These are phyloP conservation scores for Plasmodium fragile DNA, from an alignment of 169 alveolate species.

Conservation along the genomic window DNA sequence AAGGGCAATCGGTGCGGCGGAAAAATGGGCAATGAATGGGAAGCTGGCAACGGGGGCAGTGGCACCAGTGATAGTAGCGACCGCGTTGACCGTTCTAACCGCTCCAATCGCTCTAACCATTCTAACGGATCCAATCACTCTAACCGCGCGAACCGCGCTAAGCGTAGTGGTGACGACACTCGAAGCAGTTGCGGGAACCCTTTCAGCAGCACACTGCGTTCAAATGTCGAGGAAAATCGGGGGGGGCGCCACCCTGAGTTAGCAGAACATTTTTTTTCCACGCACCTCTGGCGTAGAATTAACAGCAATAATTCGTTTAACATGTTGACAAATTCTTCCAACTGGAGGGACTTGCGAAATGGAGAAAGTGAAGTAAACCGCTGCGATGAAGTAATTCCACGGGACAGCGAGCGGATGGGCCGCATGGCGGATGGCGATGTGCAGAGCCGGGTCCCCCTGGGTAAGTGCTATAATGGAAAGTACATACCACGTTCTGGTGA, in stretches of 20 bases:
- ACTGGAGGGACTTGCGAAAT: background rate
- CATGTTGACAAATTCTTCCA: background rate
- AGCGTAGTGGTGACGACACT: background rate
- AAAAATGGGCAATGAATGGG: background rate
- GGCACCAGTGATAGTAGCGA: background rate
- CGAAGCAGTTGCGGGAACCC: background rate
- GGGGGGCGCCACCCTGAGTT: slow-evolving; percentile 1
- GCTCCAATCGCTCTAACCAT: background rate
- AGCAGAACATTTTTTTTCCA: background rate
- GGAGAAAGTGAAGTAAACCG: background rate
- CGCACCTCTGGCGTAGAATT: background rate
- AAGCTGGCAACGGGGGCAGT: background rate
- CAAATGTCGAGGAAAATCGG: slow-evolving; percentile 13
- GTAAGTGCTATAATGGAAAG: background rate
- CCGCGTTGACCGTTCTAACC: background rate
- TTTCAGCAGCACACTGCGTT: background rate
- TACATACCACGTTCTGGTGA: background rate
- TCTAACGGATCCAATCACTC: no score
- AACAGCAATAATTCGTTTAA: background rate
- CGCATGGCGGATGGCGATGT: background rate
- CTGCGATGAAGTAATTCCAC: background rate
- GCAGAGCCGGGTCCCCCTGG: background rate
- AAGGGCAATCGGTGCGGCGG: background rate
- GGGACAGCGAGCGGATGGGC: background rate
- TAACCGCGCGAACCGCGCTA: background rate